Conservation (phyloP, 2,329 filamentous ascomycete genomes). For the Lecanosticta acicola region DNA sequence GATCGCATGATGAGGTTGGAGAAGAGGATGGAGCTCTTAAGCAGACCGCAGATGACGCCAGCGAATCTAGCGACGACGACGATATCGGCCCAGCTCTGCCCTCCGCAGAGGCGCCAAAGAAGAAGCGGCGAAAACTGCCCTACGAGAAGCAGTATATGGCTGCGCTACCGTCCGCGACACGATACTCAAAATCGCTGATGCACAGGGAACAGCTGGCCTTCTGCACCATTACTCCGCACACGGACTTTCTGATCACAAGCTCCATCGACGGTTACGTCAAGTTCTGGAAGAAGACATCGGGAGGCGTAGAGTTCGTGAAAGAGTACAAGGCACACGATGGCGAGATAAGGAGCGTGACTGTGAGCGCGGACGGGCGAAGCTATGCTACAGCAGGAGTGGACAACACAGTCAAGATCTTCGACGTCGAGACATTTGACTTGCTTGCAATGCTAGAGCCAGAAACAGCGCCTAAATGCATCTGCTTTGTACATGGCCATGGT, state of each 20-base stretch:
- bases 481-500: slow-evolving; percentile 85
- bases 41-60: slow-evolving; percentile 28
- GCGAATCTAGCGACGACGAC: slow-evolving; percentile 63
- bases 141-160: slow-evolving; percentile 95
- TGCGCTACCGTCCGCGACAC: slow-evolving; percentile 71
- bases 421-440: slow-evolving; percentile 64
- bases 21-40: slow-evolving; percentile 2
- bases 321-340: slow-evolving; percentile 89
- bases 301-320: slow-evolving; percentile 95
- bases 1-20: slow-evolving; percentile 26
- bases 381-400: slow-evolving; percentile 84
- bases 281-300: slow-evolving; percentile 91
- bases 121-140: slow-evolving; percentile 82
- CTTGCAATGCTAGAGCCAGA: slow-evolving; percentile 75
- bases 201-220: slow-evolving; percentile 93
- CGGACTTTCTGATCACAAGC: slow-evolving; percentile 91
- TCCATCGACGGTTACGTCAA: slow-evolving; percentile 96
- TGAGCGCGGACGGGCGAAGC: slow-evolving; percentile 83
- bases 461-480: slow-evolving; percentile 70
- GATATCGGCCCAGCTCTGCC: slow-evolving; percentile 92
- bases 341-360: slow-evolving; percentile 75
- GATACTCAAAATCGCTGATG: slow-evolving; percentile 96
- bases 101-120: slow-evolving; percentile 66
- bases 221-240: slow-evolving; percentile 79
- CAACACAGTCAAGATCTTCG: slow-evolving; percentile 71